Percentiles rank a stretch among this genome's conserved stretches.
These are phyloP conservation scores for Durio zibethinus DNA, from an alignment of 345 rosid species.

Conservation along the genomic window DNA sequence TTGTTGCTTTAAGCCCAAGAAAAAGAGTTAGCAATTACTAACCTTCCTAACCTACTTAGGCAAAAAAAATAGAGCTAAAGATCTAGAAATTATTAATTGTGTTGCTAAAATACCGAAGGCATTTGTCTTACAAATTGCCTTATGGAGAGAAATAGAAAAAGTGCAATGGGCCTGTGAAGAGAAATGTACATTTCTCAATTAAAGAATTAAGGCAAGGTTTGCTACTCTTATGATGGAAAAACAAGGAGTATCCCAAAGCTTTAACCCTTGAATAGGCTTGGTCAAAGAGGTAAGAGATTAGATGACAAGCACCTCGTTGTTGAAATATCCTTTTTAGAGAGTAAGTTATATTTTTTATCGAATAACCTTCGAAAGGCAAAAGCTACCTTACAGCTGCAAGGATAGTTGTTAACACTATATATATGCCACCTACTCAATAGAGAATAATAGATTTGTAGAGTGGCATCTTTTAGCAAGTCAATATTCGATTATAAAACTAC, in stretches of 20 bases:
- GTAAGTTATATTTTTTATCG: slow-evolving; percentile 60
- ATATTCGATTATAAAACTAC: slow-evolving; percentile 78
- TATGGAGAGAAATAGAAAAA: slow-evolving; percentile 62
- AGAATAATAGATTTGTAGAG: slow-evolving; percentile 74
- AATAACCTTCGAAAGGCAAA: slow-evolving; percentile 67
- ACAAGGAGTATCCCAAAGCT: slow-evolving; percentile 60
- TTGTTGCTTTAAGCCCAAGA: too few species aligned
- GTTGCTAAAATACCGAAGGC: slow-evolving; percentile 67
- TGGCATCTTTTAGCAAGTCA: slow-evolving; percentile 71
- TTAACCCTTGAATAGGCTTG: slow-evolving; percentile 43
- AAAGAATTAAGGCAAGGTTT: slow-evolving; percentile 65
- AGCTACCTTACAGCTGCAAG: too few species aligned
- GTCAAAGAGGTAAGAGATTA: slow-evolving; percentile 63
- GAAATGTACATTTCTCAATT: slow-evolving; percentile 71
- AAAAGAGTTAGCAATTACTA: slow-evolving; percentile 57
- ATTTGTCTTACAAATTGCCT: slow-evolving; percentile 57
- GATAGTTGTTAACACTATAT: slow-evolving; percentile 68
- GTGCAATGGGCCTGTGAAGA: slow-evolving; percentile 53
- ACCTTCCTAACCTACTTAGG: slow-evolving; percentile 54
- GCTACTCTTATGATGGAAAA: slow-evolving; percentile 63
- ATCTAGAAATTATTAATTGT: slow-evolving; percentile 55
- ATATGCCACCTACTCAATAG: slow-evolving; percentile 66
- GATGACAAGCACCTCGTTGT: slow-evolving; percentile 74
- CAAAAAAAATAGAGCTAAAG: slow-evolving; percentile 59
- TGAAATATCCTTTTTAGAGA: slow-evolving; percentile 66